phyloP scores from a whole-genome alignment of 208 protist genomes.

The Blastocrithidia nonstop region DNA sequence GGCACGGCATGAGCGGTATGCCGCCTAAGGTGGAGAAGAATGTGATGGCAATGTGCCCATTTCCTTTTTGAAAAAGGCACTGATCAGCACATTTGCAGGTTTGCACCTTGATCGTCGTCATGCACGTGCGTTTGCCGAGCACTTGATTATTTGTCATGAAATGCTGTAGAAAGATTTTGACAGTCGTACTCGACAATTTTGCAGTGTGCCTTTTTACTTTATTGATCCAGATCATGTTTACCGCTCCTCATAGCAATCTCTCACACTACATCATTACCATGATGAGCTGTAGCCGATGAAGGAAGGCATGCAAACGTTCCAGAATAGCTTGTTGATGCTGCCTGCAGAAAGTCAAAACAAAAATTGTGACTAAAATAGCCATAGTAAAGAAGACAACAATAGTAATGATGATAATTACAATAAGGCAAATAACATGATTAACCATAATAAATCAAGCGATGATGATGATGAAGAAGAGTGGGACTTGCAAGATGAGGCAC shows the following conservation, averaged over 20 bases:
- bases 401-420: not conserved
- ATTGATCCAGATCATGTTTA: too few relatives aligned
- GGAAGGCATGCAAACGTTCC: too few relatives aligned
- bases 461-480: constrained; percentile 12
- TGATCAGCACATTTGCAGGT: constrained; percentile 14
- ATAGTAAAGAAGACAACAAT: not conserved
- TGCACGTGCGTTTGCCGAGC: constrained; percentile 33
- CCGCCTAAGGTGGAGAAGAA: constrained; percentile 27
- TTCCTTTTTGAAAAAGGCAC: constrained; percentile 21
- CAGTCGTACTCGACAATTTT: constrained; percentile 57
- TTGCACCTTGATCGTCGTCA: constrained; percentile 16
- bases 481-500: constrained; percentile 53
- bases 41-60: constrained; percentile 54
- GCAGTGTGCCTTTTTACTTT: constrained; percentile 49
- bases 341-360: too few relatives aligned
- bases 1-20: constrained; percentile 19
- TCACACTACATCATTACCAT: too few relatives aligned
- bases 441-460: not conserved
- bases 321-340: too few relatives aligned
- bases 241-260: too few relatives aligned
- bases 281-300: too few relatives aligned
- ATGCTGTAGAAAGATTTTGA: constrained; percentile 47
- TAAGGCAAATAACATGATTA: not conserved
- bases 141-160: constrained; percentile 52
- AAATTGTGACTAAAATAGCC: too few relatives aligned